Conservation (phyloP, 352 stramenopile genomes). For the Elongisporangium anandrum region DNA sequence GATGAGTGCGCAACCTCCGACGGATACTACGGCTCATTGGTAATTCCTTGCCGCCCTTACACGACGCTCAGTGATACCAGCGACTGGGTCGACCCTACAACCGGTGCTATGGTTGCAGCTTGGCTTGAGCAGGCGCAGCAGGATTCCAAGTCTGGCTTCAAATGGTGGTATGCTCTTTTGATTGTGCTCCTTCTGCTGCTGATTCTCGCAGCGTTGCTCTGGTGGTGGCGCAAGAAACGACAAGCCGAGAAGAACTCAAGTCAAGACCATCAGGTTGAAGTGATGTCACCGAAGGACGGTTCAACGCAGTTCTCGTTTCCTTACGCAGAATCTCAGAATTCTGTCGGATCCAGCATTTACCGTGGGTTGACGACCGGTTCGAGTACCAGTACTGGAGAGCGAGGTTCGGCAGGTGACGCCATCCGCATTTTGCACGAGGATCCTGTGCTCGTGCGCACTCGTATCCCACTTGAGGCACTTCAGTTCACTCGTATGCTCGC, state of each 20-base stretch:
- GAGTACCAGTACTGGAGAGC: no score
- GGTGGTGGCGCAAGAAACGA: no score
- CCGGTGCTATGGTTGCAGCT: conserved; percentile 5
- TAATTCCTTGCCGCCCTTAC: conserved; percentile 13
- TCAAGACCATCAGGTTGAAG: no score
- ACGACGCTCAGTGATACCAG: not conserved
- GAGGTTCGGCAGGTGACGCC: no score
- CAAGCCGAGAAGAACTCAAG: no score
- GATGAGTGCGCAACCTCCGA: conserved; percentile 1
- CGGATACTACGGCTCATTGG: conserved; percentile 12
- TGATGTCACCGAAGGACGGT: no score
- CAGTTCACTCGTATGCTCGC: conserved; percentile 28
- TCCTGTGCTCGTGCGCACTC: conserved; percentile 21
- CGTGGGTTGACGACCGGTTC: no score
- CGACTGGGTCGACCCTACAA: conserved; percentile 10
- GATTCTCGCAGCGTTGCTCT: no score
- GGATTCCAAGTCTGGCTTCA: not conserved
- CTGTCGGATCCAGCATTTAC: no score
- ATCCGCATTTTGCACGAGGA: conserved; percentile 9
- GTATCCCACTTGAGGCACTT: conserved; percentile 35
- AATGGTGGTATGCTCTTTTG: not conserved
- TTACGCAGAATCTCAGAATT: no score
- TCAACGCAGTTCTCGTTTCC: no score
- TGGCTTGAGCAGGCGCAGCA: conserved; percentile 12
- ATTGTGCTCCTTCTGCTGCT: not conserved